phyloP scores from a whole-genome alignment of 2,329 filamentous ascomycete genomes.

The Scytalidium sp. region DNA sequence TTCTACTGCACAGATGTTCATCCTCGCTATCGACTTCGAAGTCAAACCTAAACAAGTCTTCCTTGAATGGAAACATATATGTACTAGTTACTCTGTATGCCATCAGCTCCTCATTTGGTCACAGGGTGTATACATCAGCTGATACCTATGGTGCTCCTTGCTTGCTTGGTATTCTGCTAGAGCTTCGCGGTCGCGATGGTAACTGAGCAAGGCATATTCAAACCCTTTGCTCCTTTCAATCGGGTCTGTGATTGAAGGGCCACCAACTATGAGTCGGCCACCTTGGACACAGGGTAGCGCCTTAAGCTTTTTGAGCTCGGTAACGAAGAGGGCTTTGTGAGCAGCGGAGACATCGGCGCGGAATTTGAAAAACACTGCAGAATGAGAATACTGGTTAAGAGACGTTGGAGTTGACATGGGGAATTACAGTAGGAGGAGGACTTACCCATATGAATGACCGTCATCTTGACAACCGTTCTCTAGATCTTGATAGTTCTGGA shows the following conservation, averaged over 20 bases:
- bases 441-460: slow-evolving; percentile 17
- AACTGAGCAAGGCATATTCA: slow-evolving; percentile 18
- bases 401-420: neutral
- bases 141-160: slow-evolving; percentile 16
- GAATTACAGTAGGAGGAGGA: neutral
- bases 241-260: slow-evolving; percentile 15
- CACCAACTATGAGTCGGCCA: slow-evolving; percentile 15
- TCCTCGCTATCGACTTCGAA: slow-evolving; percentile 17
- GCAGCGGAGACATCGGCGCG: slow-evolving; percentile 5
- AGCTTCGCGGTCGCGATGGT: slow-evolving; percentile 12
- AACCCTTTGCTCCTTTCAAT: slow-evolving; percentile 17
- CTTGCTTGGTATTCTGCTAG: slow-evolving; percentile 18
- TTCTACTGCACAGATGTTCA: slow-evolving; percentile 14
- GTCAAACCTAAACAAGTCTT: slow-evolving; percentile 18
- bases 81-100: slow-evolving; percentile 9
- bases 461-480: too few species aligned
- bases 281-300: slow-evolving; percentile 14
- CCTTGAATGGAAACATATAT: slow-evolving; percentile 16
- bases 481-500: too few species aligned
- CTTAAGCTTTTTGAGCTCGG: slow-evolving; percentile 12
- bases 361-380: slow-evolving; percentile 20
- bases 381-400: too few species aligned
- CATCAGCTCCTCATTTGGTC: slow-evolving; percentile 2
- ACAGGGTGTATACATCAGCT: too few species aligned
- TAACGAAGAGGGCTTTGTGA: slow-evolving; percentile 14